These are phyloP conservation scores for Cladosporium sp. DNA, from an alignment of 2,329 filamentous ascomycete species.

Conservation along the genomic window DNA sequence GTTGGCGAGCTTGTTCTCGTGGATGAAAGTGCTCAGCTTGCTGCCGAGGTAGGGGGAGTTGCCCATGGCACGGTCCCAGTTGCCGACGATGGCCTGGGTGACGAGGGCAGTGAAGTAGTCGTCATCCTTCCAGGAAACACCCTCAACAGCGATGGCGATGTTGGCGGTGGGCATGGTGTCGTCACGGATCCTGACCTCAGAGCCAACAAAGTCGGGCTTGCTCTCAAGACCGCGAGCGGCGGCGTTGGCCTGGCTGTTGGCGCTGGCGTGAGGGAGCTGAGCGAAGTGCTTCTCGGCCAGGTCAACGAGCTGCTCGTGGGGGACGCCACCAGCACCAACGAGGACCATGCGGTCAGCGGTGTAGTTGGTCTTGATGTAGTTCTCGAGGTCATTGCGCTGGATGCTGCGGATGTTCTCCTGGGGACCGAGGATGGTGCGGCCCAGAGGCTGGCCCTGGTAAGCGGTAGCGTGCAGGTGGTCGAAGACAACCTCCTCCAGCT, in stretches of 20 bases:
- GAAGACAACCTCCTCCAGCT: slow-evolving; percentile 98
- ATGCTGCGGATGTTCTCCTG: slow-evolving; percentile 98
- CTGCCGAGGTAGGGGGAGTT: slow-evolving; percentile 95
- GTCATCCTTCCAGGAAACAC: slow-evolving; percentile 98
- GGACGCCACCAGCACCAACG: slow-evolving; percentile 87
- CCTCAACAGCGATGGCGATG: slow-evolving; percentile 97
- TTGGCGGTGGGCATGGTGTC: slow-evolving; percentile 94
- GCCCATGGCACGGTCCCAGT: slow-evolving; percentile 99
- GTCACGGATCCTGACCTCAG: slow-evolving; percentile 90
- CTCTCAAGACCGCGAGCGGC: slow-evolving; percentile 70
- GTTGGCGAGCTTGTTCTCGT: slow-evolving; percentile 93
- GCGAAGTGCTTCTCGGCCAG: slow-evolving; percentile 96
- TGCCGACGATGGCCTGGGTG: slow-evolving; percentile 96
- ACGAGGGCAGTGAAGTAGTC: slow-evolving; percentile 99
- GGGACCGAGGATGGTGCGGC: slow-evolving; percentile 94
- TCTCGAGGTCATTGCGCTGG: slow-evolving; percentile 78
- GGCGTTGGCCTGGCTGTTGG: slow-evolving; percentile 65
- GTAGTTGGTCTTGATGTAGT: slow-evolving; percentile 99
- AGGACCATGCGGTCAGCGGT: slow-evolving; percentile 99
- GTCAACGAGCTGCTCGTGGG: slow-evolving; percentile 88
- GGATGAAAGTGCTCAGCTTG: slow-evolving; percentile 92
- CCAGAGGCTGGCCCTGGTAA: slow-evolving; percentile 91
- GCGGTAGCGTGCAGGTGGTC: slow-evolving; percentile 98
- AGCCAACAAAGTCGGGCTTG: slow-evolving; percentile 92
- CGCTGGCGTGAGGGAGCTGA: slow-evolving; percentile 66